Evolutionary conservation across 1,284 basidiomycete genomes (phyloP), one percentile per base, ranked within the genome.

Genomic region (Sparassis latifolia): DNA sequence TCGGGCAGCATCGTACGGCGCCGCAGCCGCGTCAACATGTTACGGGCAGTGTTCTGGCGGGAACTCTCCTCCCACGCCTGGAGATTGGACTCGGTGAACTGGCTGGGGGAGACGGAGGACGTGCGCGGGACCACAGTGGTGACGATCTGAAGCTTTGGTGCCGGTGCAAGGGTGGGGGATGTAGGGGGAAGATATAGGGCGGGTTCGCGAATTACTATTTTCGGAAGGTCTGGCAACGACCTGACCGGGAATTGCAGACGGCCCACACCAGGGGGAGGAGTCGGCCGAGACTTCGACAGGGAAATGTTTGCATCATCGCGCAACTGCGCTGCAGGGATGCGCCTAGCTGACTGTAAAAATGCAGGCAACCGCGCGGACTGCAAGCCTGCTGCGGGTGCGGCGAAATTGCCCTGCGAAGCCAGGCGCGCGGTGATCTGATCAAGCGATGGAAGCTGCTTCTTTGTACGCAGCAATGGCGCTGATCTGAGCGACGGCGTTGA

Each of bases 341-440:
- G 57, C 20, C 55, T 55, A 43, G 59, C 41, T 38, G 63, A 57
- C 53, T 64, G 62, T 54, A 79, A 59, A 68, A 80, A 80, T 3
- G 69, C 66, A 10, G 75, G 76, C 31, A 80, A 65, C 41, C 73
- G 73, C 46, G 63, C 66, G 47, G 60, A 52, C 51, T 50, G 53
- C 58, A 47, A 42, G 10, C 50, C 45, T 42, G 47, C 51, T 47
- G 62, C 58, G 32, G 51, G 59, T 42, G 56, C 58, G 20, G 54
- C 44, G 30, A 53, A 54, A 30, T 54, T 47, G 45, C 59, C 55
- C 47, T 62, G 64, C 31, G 69, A 68, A 55, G 69, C 73, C 56
- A 88, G 60, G 52, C 76, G 82, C 45, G 84, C 80, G 38, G 80
- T 79, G 56, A 89, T 89, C 62, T 89, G 78, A 58, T 86, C 86